Percentiles rank a stretch among this genome's conserved stretches.
Evolutionary conservation across 225 moss, liverwort and hornwort species (phyloP).

Genomic region (Pleurozium schreberi): DNA sequence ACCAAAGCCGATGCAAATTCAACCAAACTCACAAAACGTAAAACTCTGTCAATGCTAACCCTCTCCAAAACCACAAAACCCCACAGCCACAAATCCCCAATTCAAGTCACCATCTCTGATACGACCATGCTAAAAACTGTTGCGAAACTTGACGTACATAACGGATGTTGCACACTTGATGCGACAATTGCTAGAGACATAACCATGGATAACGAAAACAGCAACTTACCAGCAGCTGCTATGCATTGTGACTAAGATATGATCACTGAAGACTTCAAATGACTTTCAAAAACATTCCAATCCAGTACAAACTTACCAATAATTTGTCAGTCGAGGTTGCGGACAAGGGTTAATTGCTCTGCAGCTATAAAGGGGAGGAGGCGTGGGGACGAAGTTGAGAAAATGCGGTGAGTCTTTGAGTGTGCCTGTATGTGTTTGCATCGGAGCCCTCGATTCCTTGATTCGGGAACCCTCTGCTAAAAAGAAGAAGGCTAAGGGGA

Average conservation of each 20-base stretch:
- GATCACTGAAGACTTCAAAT: background rate
- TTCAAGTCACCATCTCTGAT: background rate
- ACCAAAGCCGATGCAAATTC: background rate
- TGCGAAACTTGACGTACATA: background rate
- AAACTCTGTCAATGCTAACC: background rate
- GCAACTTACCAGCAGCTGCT: background rate
- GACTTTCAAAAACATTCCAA: background rate
- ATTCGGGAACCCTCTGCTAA: background rate
- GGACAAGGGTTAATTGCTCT: background rate
- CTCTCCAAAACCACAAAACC: background rate
- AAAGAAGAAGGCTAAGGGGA: background rate
- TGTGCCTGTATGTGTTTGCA: background rate
- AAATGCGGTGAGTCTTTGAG: background rate
- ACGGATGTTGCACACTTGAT: too few species aligned
- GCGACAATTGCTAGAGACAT: background rate
- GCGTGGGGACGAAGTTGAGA: slow-evolving; percentile 7
- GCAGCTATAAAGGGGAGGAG: background rate
- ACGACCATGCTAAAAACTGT: background rate
- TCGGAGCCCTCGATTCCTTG: slow-evolving; percentile 7
- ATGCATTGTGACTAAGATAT: background rate
- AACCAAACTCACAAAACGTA: background rate
- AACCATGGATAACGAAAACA: background rate
- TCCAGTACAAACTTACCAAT: background rate
- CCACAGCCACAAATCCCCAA: background rate
- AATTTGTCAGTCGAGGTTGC: background rate